These are phyloP conservation scores for Plantago elongata DNA, from an alignment of 257 asterid species.

Conservation along the genomic window DNA sequence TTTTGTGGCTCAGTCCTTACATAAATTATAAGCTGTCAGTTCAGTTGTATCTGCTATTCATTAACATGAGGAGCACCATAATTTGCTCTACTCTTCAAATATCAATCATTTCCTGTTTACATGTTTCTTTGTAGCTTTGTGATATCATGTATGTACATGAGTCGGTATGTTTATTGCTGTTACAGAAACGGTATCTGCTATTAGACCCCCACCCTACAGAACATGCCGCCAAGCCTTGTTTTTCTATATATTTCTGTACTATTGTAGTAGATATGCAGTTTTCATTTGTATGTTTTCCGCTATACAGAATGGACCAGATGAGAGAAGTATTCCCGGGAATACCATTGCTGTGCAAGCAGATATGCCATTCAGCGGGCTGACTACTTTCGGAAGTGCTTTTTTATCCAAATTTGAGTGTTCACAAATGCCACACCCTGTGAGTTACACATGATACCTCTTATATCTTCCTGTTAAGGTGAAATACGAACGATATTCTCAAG, in stretches of 20 bases:
- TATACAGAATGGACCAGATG: conserved; percentile 85
- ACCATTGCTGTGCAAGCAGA: conserved; percentile 96
- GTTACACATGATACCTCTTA: conserved; percentile 27
- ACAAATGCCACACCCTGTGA: conserved; percentile 97
- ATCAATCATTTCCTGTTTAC: too few relatives aligned
- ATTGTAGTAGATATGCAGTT: background rate
- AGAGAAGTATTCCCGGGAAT: conserved; percentile 94
- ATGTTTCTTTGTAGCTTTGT: too few relatives aligned
- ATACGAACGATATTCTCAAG: conserved; percentile 4
- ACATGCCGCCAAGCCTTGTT: background rate
- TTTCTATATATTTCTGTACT: background rate
- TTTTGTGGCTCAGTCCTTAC: too few relatives aligned
- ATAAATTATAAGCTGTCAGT: too few relatives aligned
- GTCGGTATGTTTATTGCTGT: too few relatives aligned
- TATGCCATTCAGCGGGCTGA: conserved; percentile 90
- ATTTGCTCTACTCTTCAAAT: too few relatives aligned
- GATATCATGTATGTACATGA: too few relatives aligned
- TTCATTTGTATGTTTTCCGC: conserved; percentile 15
- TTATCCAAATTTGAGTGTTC: conserved; percentile 94
- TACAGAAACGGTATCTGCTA: too few relatives aligned
- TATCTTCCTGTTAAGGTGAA: background rate
- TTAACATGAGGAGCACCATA: too few relatives aligned
- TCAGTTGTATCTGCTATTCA: too few relatives aligned
- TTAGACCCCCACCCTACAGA: too few relatives aligned
- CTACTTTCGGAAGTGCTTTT: conserved; percentile 87